Base-by-base conservation (phyloP, 176 grass and related monocot species). In the Phoenix dactylifera region DNA sequence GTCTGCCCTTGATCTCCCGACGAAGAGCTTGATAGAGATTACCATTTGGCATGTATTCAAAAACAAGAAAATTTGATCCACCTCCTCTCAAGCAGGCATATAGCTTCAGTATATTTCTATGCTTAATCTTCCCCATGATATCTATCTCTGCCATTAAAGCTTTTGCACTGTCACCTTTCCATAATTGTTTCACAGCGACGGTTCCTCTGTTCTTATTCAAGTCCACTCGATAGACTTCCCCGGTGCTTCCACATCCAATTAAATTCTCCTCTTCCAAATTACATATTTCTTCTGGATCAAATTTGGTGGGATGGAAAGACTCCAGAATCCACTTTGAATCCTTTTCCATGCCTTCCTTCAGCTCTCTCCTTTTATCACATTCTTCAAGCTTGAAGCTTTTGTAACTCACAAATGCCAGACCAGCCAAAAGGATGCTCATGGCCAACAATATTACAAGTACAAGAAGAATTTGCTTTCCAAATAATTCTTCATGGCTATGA, bases 51-150 rank as follows among this genome's bases (percentile, higher is more conserved):
- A 85, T 74, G 35, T 81, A 95, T 14, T 95, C 89, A 23, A 88
- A 85, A 3, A 95, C 63, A 15, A 95, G 59, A 72, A 73, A 95
- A 69, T 70, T 81, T 63, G 57, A 69, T 73, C 56, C 56, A 6
- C 82, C 69, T 24, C 65, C 66, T 15, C 23, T 74, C 67, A 88
- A 78, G 71, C 65, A 85, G 50, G 89, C 84, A 76, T 73, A 69
- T 24, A 95, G 74, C 64, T 88, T 88, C 59, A 95, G 70, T 65
- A 95, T 88, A 62, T 95, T 95, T 60, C 63, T 80, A 55, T 88
- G 89, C 51, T 71, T 80, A 28, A 88, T 82, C 39, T 74, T 82
- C 18, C 81, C 84, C 16, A 88, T 70, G 15, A 74, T 81, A 72
- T 63, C 66, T 35, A 79, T 80, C 63, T 95, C 89, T 15, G 67